Evolutionary conservation across 148 eudicot genomes (phyloP).

Genomic region (Spergularia marina): DNA sequence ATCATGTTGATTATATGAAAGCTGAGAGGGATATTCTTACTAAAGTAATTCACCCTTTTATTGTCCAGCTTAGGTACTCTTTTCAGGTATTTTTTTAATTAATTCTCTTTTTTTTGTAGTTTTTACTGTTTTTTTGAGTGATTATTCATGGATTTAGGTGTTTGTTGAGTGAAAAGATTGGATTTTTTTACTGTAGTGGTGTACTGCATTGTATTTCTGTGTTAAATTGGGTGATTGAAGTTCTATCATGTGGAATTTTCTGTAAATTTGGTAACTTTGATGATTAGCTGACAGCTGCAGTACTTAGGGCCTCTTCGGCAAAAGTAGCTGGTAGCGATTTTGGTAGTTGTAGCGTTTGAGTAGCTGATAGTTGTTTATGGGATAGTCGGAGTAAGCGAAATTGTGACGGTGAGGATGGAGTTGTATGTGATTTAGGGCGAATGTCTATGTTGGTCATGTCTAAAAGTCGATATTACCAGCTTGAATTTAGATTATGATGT

Average conservation of each 20-base stretch:
- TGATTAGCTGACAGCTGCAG: not conserved
- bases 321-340: too few relatives aligned
- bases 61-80: slow-evolving; percentile 85
- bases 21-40: slow-evolving; percentile 97
- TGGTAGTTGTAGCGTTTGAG: too few relatives aligned
- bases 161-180: not conserved
- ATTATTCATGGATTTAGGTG: not conserved
- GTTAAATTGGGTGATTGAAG: slow-evolving; percentile 7
- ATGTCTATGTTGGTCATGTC: not conserved
- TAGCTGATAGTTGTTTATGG: not conserved
- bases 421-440: not conserved
- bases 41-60: slow-evolving; percentile 78
- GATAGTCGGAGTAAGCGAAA: not conserved
- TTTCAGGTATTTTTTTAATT: slow-evolving; percentile 53
- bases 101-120: not conserved
- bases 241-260: not conserved
- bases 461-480: not conserved
- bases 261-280: not conserved
- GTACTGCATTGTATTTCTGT: not conserved
- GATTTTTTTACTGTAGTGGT: not conserved
- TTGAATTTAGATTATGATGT: not conserved
- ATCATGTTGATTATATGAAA: slow-evolving; percentile 89
- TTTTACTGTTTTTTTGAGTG: not conserved
- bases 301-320: not conserved
- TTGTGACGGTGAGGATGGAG: not conserved